Evolutionary conservation across 768 basidiomycete genomes (phyloP).

Genomic region (Mrakia hoshinonis): DNA sequence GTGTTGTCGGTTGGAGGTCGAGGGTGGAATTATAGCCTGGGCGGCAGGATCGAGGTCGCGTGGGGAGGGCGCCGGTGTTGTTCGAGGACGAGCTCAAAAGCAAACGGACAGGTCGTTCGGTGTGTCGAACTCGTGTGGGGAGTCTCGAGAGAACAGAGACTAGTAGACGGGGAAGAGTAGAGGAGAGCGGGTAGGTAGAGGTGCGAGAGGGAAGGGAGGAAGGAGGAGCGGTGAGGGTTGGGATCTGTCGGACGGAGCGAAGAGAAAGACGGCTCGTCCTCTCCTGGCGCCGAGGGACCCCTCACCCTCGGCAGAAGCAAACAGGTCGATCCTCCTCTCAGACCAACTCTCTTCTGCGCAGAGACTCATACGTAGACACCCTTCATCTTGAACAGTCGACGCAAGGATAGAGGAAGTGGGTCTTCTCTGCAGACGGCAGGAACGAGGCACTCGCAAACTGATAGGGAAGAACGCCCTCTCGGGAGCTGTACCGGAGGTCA

Average conservation of each 20-base stretch:
- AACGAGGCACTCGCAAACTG: too few relatives aligned
- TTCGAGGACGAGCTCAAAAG: not conserved
- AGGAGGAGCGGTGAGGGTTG: conserved; percentile 19
- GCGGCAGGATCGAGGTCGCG: not conserved
- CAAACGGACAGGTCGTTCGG: not conserved
- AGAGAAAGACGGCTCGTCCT: not conserved
- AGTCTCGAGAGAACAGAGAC: conserved; percentile 29
- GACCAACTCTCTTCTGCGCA: too few relatives aligned
- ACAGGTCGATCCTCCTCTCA: too few relatives aligned
- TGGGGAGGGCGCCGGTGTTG: not conserved
- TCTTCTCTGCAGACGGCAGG: too few relatives aligned
- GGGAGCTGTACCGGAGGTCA: too few relatives aligned
- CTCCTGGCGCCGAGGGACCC: too few relatives aligned
- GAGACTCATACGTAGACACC: too few relatives aligned
- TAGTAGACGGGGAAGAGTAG: conserved; percentile 13
- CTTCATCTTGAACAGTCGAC: too few relatives aligned
- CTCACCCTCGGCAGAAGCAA: too few relatives aligned
- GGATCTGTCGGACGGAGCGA: not conserved
- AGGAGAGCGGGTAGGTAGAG: conserved; percentile 31
- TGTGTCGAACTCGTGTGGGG: conserved; percentile 31
- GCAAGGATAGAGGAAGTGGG: too few relatives aligned
- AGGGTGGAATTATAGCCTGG: not conserved
- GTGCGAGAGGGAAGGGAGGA: conserved; percentile 29
- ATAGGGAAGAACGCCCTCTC: too few relatives aligned
- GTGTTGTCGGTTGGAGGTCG: not conserved